Evolutionary conservation across 2,329 filamentous ascomycete species (phyloP).

Genomic region (Hypoxylon sp.): DNA sequence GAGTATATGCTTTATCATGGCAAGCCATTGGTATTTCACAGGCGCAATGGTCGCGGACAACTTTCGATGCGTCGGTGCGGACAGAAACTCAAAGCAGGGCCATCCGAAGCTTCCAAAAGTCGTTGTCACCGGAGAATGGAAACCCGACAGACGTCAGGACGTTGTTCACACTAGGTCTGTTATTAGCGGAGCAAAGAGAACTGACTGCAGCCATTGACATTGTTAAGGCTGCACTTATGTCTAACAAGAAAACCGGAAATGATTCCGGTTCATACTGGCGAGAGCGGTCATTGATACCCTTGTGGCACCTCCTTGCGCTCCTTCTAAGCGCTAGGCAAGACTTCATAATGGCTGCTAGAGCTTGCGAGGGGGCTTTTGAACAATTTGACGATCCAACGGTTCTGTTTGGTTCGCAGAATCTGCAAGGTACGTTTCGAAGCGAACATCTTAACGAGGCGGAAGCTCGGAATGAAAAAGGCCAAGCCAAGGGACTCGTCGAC

Average conservation of each 20-base stretch:
- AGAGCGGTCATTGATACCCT: slow-evolving; percentile 77
- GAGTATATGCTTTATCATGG: slow-evolving; percentile 79
- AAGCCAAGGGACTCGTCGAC: slow-evolving; percentile 72
- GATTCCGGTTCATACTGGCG: slow-evolving; percentile 69
- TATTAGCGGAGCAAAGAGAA: slow-evolving; percentile 91
- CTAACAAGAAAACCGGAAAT: slow-evolving; percentile 65
- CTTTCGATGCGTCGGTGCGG: slow-evolving; percentile 80
- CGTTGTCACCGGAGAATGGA: slow-evolving; percentile 76
- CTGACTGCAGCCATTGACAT: slow-evolving; percentile 85
- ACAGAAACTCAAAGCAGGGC: slow-evolving; percentile 83
- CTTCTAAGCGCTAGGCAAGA: slow-evolving; percentile 90
- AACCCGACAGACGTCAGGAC: slow-evolving; percentile 80
- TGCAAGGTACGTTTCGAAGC: slow-evolving; percentile 68
- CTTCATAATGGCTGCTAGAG: slow-evolving; percentile 82
- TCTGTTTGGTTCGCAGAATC: slow-evolving; percentile 75
- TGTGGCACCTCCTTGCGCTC: slow-evolving; percentile 93
- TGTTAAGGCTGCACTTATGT: slow-evolving; percentile 81
- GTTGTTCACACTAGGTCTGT: slow-evolving; percentile 83
- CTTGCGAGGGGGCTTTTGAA: slow-evolving; percentile 92
- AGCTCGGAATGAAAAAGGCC: slow-evolving; percentile 54
- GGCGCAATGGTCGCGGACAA: slow-evolving; percentile 88
- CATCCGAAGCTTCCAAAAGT: slow-evolving; percentile 80
- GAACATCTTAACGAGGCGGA: slow-evolving; percentile 76
- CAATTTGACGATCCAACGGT: slow-evolving; percentile 82
- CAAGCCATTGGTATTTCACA: slow-evolving; percentile 88